phyloP scores from a whole-genome alignment of 2,329 filamentous ascomycete genomes.

The Thyridium curvatum region DNA sequence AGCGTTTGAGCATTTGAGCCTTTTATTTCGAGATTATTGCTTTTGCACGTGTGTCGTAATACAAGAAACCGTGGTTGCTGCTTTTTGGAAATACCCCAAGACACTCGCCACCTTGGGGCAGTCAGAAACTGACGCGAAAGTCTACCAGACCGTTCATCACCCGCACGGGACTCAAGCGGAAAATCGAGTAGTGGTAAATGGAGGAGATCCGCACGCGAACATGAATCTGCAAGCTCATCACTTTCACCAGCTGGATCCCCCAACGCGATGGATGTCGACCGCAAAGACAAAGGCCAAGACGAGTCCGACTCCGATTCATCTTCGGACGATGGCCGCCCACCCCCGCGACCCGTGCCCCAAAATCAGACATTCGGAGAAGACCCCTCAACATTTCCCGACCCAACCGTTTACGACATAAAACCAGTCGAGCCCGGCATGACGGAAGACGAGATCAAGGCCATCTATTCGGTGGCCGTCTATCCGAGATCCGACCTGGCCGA shows the following conservation, averaged over 20 bases:
- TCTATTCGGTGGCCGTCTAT: slow-evolving; percentile 82
- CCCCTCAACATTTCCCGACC: slow-evolving; percentile 84
- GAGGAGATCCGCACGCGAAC: slow-evolving; percentile 42
- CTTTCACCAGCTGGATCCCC: slow-evolving; percentile 46
- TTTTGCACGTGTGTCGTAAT: background rate
- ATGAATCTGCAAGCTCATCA: slow-evolving; percentile 53
- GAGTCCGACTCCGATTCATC: slow-evolving; percentile 43
- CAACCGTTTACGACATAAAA: slow-evolving; percentile 89
- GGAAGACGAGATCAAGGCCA: slow-evolving; percentile 77
- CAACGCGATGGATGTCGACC: slow-evolving; percentile 52
- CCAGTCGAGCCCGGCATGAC: slow-evolving; percentile 68
- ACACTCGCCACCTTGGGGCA: too few relatives aligned
- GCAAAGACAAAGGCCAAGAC: slow-evolving; percentile 38
- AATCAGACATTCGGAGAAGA: slow-evolving; percentile 89
- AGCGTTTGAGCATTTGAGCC: slow-evolving; percentile 2
- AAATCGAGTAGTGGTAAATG: slow-evolving; percentile 39
- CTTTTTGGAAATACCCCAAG: too few relatives aligned
- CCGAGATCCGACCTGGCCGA: slow-evolving; percentile 75
- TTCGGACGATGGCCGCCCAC: slow-evolving; percentile 53
- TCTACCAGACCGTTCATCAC: slow-evolving; percentile 45
- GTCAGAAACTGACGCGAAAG: slow-evolving; percentile 10
- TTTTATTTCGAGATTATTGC: too few relatives aligned
- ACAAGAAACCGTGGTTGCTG: too few relatives aligned
- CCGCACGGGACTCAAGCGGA: slow-evolving; percentile 36
- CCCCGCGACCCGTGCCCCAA: slow-evolving; percentile 62